Evolutionary conservation across 441 rosid genomes (phyloP), one percentile per base, ranked within the genome.

Genomic region (Euphorbia corollata): DNA sequence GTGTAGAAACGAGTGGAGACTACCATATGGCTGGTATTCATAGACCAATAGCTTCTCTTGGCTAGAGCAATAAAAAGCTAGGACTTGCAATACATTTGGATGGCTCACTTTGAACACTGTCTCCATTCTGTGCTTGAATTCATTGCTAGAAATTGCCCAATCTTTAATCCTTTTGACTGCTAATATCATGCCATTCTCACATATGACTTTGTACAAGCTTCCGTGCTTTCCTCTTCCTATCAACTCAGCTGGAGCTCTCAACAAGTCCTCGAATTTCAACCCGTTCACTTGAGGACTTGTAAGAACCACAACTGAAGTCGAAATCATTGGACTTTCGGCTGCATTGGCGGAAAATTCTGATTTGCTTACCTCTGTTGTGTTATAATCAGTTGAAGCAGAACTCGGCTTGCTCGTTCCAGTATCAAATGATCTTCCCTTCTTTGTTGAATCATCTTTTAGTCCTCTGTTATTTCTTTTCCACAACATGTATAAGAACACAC

Each of bases 101-200:
- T 85, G 92, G 50, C 64, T 85, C 4, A 38, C 80, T 55, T 74
- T 75, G 70, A 77, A 72, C 22, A 87, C 63, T n/a, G 48, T 75
- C 77, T 79, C 74, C 92, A 87, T 87, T 72, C 82, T 81, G 62
- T 65, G 75, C 76, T 78, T 79, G 60, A 85, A 83, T 7, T 81
- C 84, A 41, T 59, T 65, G 6, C 65, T 32, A 23, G 84, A 74
- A 43, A 83, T 81, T n/a, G 30, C 70, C 92, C 92, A 85, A 55
- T 80, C 79, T 61, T 85, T 87, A 61, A 87, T 78, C 81, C 92
- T 80, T 74, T 87, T 85, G n/a, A 87, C 88, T 19, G 78, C 86
- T 24, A 85, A 68, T 2, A 20, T 57, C 72, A 63, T 59, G 30
- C 88, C 81, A 11, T 77, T 77, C 36, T 78, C 79, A 15, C 78